Evolutionary conservation across 2,329 filamentous ascomycete genomes (phyloP), one percentile per base, ranked within the genome.

Genomic region (Fusarium citri): DNA sequence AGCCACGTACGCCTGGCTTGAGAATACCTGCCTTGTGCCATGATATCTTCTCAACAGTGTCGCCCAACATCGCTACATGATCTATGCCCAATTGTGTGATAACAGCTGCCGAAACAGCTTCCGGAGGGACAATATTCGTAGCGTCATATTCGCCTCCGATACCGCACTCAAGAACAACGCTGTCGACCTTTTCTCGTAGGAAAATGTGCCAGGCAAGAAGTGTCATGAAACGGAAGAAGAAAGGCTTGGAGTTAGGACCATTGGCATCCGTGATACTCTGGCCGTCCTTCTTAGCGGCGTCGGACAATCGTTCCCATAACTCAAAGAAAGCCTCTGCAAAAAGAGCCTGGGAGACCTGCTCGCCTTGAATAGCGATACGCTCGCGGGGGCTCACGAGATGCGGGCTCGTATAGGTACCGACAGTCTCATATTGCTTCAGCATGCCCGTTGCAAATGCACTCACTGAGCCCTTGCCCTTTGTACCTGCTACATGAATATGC

Each of bases 11-110:
- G 0, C 87, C 88, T 1, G 80, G 54, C 78, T 97, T 97, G 78
- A 97, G 91, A 46, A 98, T 92, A 2, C 94, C 94, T 9, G 91
- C 91, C 79, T 98, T 98, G 78, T 97, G 93, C 94, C 94, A 97
- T 5, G 94, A 80, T 69, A 97, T 97, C 75, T 93, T 84, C 59
- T 92, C 90, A 53, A 95, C 87, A 0, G 93, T 94, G 40, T 87
- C 85, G 14, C 94, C 94, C 37, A 98, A 84, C 85, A 97, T 89
- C 7, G 87, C 89, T 2, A 91, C 89, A 79, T 98, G 94, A 74
- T 98, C 94, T 64, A 97, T 91, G 6, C 93, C 94, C 45, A 98
- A 79, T 74, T 91, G 94, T 22, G 94, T 91, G 40, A 98, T 89
- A 1, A 91, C 92, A 2, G 89, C 87, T 2, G 90, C 91, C 9